phyloP scores from a whole-genome alignment of 257 asterid species.

The Solanum bulbocastanum region DNA sequence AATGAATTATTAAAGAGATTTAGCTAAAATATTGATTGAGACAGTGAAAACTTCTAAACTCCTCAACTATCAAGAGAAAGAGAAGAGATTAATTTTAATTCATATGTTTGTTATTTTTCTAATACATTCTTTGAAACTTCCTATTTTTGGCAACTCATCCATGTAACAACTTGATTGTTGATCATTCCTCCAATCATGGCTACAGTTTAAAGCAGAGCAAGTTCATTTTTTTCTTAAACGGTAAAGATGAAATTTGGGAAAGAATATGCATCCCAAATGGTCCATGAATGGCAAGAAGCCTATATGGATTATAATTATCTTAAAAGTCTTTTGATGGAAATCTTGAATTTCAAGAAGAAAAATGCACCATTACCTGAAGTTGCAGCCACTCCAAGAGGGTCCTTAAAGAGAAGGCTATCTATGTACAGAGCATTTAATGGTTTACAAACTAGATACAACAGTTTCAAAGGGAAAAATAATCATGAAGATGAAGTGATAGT shows the following conservation, averaged over 20 bases:
- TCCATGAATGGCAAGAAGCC: constrained; percentile 72
- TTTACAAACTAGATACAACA: constrained; percentile 17
- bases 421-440: constrained; percentile 80
- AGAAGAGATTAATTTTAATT: background rate
- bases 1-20: background rate
- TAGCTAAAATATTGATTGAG: background rate
- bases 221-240: background rate
- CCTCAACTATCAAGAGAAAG: background rate
- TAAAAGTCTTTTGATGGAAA: constrained; percentile 34
- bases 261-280: constrained; percentile 74
- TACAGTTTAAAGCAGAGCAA: background rate
- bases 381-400: constrained; percentile 10
- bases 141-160: background rate
- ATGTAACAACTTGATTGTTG: background rate
- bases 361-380: constrained; percentile 7
- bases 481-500: constrained; percentile 61
- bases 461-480: background rate
- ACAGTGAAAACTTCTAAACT: background rate
- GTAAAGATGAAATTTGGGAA: constrained; percentile 77
- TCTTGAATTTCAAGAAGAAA: constrained; percentile 18
- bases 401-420: constrained; percentile 39
- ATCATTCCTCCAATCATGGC: background rate
- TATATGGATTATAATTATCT: constrained; percentile 64
- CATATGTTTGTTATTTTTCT: background rate
- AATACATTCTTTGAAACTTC: background rate